A percentile compares a stretch with the other conserved stretches of the same genome.
Conservation (phyloP, 768 basidiomycete species). For the Boletus rubroflammeus region DNA sequence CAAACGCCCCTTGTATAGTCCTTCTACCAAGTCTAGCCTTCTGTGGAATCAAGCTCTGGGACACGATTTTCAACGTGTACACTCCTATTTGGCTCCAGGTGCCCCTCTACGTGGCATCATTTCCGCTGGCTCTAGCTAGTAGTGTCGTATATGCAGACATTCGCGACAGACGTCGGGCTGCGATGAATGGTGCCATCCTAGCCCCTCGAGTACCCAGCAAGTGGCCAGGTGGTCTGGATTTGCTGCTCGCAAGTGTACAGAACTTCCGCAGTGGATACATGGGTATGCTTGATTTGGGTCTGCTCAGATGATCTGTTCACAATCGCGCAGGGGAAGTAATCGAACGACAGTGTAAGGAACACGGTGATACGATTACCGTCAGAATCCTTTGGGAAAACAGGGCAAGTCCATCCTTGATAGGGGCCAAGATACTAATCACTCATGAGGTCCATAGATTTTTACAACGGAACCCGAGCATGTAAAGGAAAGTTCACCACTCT, state of each 20-base stretch:
- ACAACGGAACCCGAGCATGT: conserved; percentile 49
- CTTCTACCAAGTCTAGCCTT: conserved; percentile 17
- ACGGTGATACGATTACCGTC: conserved; percentile 33
- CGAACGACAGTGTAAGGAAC: conserved; percentile 17
- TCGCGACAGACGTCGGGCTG: conserved; percentile 13
- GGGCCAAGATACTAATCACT: background rate
- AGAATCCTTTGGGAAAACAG: conserved; percentile 37
- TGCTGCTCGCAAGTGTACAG: conserved; percentile 22
- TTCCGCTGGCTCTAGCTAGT: conserved; percentile 20
- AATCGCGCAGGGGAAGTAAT: conserved; percentile 28
- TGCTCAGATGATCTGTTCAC: background rate
- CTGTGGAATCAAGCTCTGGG: conserved; percentile 12
- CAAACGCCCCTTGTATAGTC: conserved; percentile 23
- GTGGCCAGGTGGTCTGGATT: conserved; percentile 38
- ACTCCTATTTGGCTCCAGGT: conserved; percentile 17
- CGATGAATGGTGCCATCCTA: conserved; percentile 26
- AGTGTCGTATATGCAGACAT: conserved; percentile 13
- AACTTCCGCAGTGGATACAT: conserved; percentile 28
- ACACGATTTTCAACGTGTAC: conserved; percentile 2
- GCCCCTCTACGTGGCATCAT: conserved; percentile 19
- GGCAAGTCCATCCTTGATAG: conserved; percentile 25
- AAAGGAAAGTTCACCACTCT: conserved; percentile 27
- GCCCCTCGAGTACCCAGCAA: conserved; percentile 33
- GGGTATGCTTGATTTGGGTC: conserved; percentile 19
- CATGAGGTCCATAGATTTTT: conserved; percentile 32